Conservation (phyloP, 2,329 filamentous ascomycete species). For the Diaporthe capsici region DNA sequence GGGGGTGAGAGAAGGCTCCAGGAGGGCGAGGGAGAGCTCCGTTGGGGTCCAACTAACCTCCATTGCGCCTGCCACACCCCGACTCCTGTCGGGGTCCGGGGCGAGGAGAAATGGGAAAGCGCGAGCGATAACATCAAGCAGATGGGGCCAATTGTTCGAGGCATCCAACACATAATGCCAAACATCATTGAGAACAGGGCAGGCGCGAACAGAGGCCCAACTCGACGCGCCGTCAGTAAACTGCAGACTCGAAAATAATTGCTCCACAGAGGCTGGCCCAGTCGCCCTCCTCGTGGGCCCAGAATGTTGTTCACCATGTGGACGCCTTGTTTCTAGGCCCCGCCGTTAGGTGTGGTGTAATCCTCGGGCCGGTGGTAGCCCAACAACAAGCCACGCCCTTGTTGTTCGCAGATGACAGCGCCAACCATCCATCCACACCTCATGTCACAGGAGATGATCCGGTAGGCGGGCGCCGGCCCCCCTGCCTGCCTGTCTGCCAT, state of each 20-base stretch:
- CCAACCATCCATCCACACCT: constrained; percentile 27
- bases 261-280: background rate
- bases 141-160: background rate
- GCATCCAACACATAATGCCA: background rate
- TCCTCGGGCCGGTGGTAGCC: constrained; percentile 12
- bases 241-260: background rate
- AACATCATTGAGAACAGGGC: background rate
- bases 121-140: background rate
- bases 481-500: background rate
- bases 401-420: constrained; percentile 17
- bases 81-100: background rate
- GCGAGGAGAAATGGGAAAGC: background rate
- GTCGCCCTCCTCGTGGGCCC: background rate
- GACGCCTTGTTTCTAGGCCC: background rate
- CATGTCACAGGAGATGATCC: constrained; percentile 20
- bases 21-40: constrained; percentile 22
- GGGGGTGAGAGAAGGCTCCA: background rate
- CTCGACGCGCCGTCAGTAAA: background rate
- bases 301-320: constrained; percentile 3
- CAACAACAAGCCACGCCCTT: constrained; percentile 23
- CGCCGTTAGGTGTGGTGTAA: constrained; percentile 9
- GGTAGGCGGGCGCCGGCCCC: constrained; percentile 13
- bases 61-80: constrained; percentile 24
- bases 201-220: background rate
- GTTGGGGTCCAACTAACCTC: constrained; percentile 12